Base-by-base conservation (phyloP, 495 filamentous ascomycete species). In the Neurospora sp. region DNA sequence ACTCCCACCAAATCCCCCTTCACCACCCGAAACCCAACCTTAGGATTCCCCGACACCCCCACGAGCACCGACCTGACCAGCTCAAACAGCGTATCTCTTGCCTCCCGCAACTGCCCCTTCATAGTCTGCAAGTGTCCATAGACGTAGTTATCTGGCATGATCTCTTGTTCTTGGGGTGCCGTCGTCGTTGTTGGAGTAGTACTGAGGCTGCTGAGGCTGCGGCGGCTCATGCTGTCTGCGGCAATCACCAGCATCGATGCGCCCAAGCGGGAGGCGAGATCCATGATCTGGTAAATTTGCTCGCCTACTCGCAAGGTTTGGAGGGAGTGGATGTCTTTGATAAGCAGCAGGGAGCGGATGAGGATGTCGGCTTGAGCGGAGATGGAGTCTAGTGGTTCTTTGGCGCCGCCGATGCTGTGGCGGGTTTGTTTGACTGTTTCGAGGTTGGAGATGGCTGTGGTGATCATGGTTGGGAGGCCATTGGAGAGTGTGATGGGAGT, bases 201-300 rank as follows among this genome's bases (percentile, higher is more conserved):
- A n/a, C 42, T 9, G 12, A 40, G 35, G 35, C 35, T 35, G 14
- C 18, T 20, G 8, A n/a, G 8, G n/a, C 44, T 20, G 44, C 48
- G 53, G 27, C 72, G 40, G 14, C 69, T 74, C 1, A 22, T 65
- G 22, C 1, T 65, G 27, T 78, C 76, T 10, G 76, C 76, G 3
- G 45, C 76, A 42, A 76, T 75, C 27, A 73, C 68, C 70, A 71
- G 14, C 75, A 78, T 70, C 40, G 68, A 69, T 3, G 27, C 68
- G 0, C 27, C 41, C 20, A 73, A 39, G 6, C 61, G 59, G 27
- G 72, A 59, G 4, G 70, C 68, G 1, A 74, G 22, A 18, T 70
- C 41, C 73, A 72, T 72, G 45, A 78, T 42, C 1, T 20, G 40
- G 27, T 35, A 38, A 8, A 69, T 42, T 1, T 70, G 61, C 9